Evolutionary conservation across 192 early-diverging fungal species (phyloP), one percentile per base, ranked within the genome.

Genomic region (Backusella australiensis): DNA sequence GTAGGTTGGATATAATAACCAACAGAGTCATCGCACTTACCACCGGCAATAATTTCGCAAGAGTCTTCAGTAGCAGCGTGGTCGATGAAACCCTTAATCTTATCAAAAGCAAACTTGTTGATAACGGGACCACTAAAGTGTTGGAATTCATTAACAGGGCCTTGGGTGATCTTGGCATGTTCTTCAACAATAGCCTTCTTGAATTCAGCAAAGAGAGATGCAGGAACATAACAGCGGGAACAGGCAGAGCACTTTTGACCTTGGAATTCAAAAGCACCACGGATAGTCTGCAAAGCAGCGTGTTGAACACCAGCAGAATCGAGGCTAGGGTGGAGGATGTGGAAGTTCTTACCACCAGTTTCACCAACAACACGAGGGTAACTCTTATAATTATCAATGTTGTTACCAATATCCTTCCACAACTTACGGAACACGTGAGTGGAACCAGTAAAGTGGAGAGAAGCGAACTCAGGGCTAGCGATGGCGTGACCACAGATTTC

Each of bases 281-380:
- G 92, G 77, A 99, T 91, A 41, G 98, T 98, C 84, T 95, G 93
- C 77, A 92, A 74, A 77, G 93, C 98, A 15, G 94, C 96, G 52
- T 90, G 88, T 41, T 85, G 86, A 34, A 93, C 84, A 83, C 94
- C 90, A 52, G 92, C 95, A 68, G 82, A 79, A 78, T 93, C 88
- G 8, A 83, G 71, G 12, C 85, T 82, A 23, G 85, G 82, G 85
- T 98, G 96, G 63, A 98, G 80, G 71, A 99, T 85, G 79, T 99
- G 98, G 90, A 96, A 97, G 92, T 99, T 99, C 89, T 99, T 99
- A 72, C 98, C 98, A 81, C 98, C 98, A 34, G 97, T 98, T 85
- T 99, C 97, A 81, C 97, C 97, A 19, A 99, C 97, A 73, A 99
- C 93, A 81, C 97, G 94, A 66, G 97, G 97, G 84, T 97, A 99